These are phyloP conservation scores for Byssochlamys sp. DNA, from an alignment of 2,329 filamentous ascomycete genomes.

Conservation along the genomic window DNA sequence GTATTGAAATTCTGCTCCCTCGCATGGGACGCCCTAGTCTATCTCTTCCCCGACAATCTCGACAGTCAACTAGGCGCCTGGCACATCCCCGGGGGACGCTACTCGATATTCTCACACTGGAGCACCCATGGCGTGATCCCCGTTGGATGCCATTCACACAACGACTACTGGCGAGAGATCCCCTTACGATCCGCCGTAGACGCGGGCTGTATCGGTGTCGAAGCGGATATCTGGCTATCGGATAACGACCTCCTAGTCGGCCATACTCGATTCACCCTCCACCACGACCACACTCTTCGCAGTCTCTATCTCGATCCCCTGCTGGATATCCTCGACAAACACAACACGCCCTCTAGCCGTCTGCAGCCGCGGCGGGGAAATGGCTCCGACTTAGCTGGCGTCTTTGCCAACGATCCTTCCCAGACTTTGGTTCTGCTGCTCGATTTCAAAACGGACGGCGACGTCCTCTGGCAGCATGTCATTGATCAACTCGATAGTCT, in stretches of 20 bases:
- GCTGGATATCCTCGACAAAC: conserved; percentile 46
- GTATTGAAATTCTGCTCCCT: conserved; percentile 4
- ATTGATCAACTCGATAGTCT: conserved; percentile 31
- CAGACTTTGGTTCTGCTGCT: conserved; percentile 55
- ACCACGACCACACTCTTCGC: conserved; percentile 13
- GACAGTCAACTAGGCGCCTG: conserved; percentile 5
- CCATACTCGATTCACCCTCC: conserved; percentile 48
- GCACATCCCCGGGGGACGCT: conserved; percentile 1
- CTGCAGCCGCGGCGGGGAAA: neutral
- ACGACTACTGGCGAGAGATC: conserved; percentile 35
- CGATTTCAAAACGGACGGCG: conserved; percentile 56
- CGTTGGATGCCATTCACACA: conserved; percentile 30
- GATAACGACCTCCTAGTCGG: conserved; percentile 53
- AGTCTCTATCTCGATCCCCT: conserved; percentile 58
- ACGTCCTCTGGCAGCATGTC: conserved; percentile 18
- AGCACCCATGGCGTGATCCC: conserved; percentile 5
- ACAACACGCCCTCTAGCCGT: conserved; percentile 34
- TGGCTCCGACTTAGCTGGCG: conserved; percentile 32
- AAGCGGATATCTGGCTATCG: conserved; percentile 38
- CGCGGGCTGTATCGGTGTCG: conserved; percentile 35
- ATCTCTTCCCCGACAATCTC: conserved; percentile 6
- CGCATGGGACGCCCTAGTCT: neutral
- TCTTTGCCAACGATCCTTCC: conserved; percentile 46
- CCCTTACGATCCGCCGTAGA: conserved; percentile 32
- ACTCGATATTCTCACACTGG: conserved; percentile 1